A percentile compares a stretch with the other conserved stretches of the same genome.
phyloP scores from a whole-genome alignment of 73 alveolate genomes.

The Paramecium sonneborni region DNA sequence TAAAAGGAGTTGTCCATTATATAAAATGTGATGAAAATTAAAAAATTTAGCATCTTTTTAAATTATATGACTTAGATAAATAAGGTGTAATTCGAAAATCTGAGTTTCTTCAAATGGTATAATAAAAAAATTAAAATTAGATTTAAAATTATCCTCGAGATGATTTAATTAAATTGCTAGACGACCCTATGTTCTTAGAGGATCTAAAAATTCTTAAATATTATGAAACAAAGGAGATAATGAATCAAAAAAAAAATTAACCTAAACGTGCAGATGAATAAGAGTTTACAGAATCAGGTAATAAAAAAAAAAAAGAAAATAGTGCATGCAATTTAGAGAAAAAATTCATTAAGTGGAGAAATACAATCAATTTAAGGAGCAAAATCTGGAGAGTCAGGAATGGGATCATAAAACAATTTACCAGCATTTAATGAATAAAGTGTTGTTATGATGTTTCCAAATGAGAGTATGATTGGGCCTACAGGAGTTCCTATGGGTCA shows the following conservation, averaged over 20 bases:
- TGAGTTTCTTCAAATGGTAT: constrained; percentile 31
- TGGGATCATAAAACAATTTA: background rate
- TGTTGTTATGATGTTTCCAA: constrained; percentile 54
- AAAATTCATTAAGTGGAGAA: background rate
- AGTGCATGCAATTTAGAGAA: background rate
- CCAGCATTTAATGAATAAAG: constrained; percentile 31
- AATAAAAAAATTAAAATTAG: background rate
- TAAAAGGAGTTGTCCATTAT: constrained; percentile 10
- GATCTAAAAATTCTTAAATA: constrained; percentile 16
- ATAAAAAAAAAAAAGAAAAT: background rate
- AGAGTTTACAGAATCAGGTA: constrained; percentile 43
- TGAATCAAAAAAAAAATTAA: background rate
- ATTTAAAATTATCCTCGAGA: constrained; percentile 50
- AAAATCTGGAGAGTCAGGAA: background rate
- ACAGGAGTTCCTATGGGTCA: constrained; percentile 54
- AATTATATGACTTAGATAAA: constrained; percentile 16
- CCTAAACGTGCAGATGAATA: constrained; percentile 21
- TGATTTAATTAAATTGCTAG: background rate
- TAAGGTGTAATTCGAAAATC: background rate
- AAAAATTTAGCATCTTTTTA: constrained; percentile 42
- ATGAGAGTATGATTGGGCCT: constrained; percentile 35
- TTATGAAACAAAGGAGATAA: constrained; percentile 12
- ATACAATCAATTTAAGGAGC: background rate
- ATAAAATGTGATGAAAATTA: constrained; percentile 42
- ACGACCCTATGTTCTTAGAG: constrained; percentile 8